These are phyloP conservation scores for Lobosporangium transversale DNA, from an alignment of 192 early-diverging fungal species.

Conservation along the genomic window DNA sequence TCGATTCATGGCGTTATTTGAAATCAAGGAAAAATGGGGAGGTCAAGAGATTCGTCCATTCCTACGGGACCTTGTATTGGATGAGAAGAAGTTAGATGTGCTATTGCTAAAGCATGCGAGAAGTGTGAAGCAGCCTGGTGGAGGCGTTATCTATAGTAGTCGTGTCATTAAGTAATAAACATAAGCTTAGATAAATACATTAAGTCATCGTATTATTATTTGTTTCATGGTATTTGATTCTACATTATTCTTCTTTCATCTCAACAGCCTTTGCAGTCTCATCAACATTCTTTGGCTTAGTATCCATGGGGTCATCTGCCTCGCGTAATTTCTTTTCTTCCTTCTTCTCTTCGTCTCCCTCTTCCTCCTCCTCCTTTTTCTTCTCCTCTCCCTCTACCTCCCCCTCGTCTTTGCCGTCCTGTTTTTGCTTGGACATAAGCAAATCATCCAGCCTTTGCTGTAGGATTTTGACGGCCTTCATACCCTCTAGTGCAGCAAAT, in stretches of 20 bases:
- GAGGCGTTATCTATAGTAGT: constrained; percentile 54
- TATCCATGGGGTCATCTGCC: not conserved
- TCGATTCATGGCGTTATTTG: constrained; percentile 57
- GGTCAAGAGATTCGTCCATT: constrained; percentile 58
- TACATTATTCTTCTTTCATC: not conserved
- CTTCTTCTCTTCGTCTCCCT: not conserved
- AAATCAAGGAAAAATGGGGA: constrained; percentile 56
- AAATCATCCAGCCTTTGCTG: constrained; percentile 29
- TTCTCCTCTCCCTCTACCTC: constrained; percentile 13
- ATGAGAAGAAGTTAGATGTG: constrained; percentile 56
- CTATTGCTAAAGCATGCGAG: constrained; percentile 61
- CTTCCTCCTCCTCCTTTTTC: constrained; percentile 7
- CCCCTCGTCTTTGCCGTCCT: not conserved
- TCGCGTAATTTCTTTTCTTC: not conserved
- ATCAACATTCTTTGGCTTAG: not conserved
- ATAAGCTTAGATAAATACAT: not conserved
- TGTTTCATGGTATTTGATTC: not conserved
- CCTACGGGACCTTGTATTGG: constrained; percentile 57
- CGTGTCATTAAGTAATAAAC: constrained; percentile 51
- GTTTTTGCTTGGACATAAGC: no score
- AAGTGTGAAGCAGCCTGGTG: constrained; percentile 48
- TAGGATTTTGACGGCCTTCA: constrained; percentile 50
- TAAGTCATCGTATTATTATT: no score
- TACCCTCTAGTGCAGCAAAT: constrained; percentile 46
- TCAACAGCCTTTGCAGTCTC: not conserved